phyloP scores from a whole-genome alignment of 805 yeast species.

The Yamadazyma akitaensis region DNA sequence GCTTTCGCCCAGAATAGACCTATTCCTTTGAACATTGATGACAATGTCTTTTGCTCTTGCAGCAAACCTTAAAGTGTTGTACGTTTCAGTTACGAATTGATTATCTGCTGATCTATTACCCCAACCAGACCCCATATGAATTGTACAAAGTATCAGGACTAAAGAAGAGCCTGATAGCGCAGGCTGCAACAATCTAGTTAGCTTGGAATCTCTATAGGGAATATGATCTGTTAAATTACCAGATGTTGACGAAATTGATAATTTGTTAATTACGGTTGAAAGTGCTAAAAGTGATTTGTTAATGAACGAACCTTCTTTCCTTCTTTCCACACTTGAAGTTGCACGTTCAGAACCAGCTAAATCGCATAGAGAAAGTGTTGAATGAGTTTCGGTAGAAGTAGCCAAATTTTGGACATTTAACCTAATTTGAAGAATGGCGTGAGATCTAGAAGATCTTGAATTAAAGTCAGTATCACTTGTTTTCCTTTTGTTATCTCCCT shows the following conservation, averaged over 20 bases:
- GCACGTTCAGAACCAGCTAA: constrained; percentile 97
- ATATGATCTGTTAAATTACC: constrained; percentile 53
- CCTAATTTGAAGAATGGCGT: constrained; percentile 77
- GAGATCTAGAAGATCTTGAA: constrained; percentile 84
- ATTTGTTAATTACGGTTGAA: constrained; percentile 86
- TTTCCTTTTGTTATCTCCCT: constrained; percentile 72
- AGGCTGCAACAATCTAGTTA: constrained; percentile 87
- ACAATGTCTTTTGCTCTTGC: constrained; percentile 87
- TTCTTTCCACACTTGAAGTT: constrained; percentile 64
- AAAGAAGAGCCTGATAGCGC: constrained; percentile 85
- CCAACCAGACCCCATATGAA: constrained; percentile 53
- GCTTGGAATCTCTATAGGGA: constrained; percentile 90
- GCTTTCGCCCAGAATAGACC: constrained; percentile 32
- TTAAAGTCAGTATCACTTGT: constrained; percentile 91
- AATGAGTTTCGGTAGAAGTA: constrained; percentile 39
- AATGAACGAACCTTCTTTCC: constrained; percentile 92
- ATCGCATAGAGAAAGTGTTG: constrained; percentile 84
- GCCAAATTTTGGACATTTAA: constrained; percentile 44
- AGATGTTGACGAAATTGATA: constrained; percentile 44
- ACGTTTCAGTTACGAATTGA: constrained; percentile 67
- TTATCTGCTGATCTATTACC: constrained; percentile 21
- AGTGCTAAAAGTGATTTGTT: constrained; percentile 87
- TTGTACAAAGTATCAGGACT: constrained; percentile 83
- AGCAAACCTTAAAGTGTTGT: constrained; percentile 86
- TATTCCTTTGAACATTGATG: constrained; percentile 59